These are phyloP conservation scores for Petunia hybrid DNA, from an alignment of 305 asterid genomes.

Conservation along the genomic window DNA sequence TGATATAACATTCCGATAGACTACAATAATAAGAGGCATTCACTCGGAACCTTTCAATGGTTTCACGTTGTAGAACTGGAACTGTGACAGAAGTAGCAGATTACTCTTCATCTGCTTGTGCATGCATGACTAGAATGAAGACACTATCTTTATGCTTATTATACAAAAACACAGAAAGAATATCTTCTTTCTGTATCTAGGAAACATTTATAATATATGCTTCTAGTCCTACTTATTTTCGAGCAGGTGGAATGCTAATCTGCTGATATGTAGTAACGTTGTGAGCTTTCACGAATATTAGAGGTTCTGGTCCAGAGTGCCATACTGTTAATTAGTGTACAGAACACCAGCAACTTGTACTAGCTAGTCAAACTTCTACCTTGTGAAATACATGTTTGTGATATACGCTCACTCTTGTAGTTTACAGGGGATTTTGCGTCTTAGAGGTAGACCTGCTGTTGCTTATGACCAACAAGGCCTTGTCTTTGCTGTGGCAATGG, in stretches of 20 bases:
- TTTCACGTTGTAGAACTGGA: neutral
- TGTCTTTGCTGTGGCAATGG: conserved; percentile 97
- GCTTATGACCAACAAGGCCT: conserved; percentile 98
- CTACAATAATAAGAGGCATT: neutral
- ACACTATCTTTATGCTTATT: neutral
- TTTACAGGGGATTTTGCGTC: conserved; percentile 89
- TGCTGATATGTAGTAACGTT: conserved; percentile 5
- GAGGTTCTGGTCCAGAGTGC: neutral
- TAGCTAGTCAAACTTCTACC: conserved; percentile 20
- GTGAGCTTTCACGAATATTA: conserved; percentile 24
- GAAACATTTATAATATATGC: neutral
- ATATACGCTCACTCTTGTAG: conserved; percentile 68
- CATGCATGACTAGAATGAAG: conserved; percentile 1
- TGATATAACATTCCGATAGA: neutral
- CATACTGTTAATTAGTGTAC: conserved; percentile 1
- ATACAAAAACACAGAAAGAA: neutral
- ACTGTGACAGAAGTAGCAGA: conserved; percentile 14
- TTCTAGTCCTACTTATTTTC: conserved; percentile 15
- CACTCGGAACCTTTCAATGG: neutral
- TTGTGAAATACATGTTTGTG: conserved; percentile 44
- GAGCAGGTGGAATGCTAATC: conserved; percentile 23
- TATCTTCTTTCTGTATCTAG: neutral
- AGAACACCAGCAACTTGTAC: neutral
- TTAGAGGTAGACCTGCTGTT: conserved; percentile 94
- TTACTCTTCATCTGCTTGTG: conserved; percentile 7